Evolutionary conservation across 176 grass and related monocot genomes (phyloP).

Genomic region (Musa troglodytarum): DNA sequence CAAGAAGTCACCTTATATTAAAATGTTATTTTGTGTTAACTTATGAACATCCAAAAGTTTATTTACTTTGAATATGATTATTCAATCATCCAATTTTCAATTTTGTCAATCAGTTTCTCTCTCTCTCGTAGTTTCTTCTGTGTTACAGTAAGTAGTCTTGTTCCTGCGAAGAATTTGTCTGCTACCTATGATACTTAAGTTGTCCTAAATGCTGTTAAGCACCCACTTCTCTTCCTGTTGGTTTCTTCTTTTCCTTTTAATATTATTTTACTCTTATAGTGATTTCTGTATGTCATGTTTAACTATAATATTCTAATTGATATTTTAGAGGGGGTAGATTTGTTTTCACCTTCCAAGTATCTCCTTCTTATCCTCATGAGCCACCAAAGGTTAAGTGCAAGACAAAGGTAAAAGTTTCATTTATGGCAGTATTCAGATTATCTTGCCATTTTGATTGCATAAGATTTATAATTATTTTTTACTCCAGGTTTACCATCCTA

Average conservation of each 20-base stretch:
- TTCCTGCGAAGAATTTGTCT: not conserved
- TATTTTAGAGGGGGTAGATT: conserved; percentile 48
- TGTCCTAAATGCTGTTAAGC: no score
- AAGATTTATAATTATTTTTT: conserved; percentile 6
- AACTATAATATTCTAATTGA: conserved; percentile 6
- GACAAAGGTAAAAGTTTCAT: conserved; percentile 55
- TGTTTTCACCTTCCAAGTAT: conserved; percentile 75
- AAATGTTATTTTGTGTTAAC: no score
- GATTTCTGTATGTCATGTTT: not conserved
- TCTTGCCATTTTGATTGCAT: not conserved
- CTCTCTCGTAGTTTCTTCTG: not conserved
- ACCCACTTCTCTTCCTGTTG: no score
- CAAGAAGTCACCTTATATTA: no score
- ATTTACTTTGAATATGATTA: not conserved
- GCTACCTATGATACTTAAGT: not conserved
- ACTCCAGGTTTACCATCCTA: conserved; percentile 72
- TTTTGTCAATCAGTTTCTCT: no score
- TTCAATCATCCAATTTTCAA: not conserved
- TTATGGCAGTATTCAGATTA: not conserved
- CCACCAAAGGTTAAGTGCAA: conserved; percentile 92
- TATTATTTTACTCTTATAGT: not conserved
- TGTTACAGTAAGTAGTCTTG: not conserved
- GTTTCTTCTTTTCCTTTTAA: not conserved
- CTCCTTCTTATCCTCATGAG: conserved; percentile 81
- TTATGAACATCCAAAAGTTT: not conserved